Evolutionary conservation across 169 alveolate genomes (phyloP).

Genomic region (Babesia ovis): DNA sequence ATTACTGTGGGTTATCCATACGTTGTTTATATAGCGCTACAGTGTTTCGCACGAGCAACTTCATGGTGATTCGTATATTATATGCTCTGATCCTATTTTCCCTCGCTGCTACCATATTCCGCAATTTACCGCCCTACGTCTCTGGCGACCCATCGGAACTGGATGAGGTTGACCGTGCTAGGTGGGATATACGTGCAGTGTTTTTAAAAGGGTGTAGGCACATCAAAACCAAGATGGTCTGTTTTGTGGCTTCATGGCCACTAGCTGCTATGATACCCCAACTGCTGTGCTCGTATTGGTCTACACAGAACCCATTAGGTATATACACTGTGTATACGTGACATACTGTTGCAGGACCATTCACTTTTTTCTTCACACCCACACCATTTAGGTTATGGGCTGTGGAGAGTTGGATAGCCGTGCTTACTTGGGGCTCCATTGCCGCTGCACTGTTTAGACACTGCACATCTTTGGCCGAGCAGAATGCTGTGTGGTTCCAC

Average conservation of each 20-base stretch:
- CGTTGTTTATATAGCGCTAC: background rate
- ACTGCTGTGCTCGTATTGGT: constrained; percentile 16
- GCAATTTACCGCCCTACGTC: constrained; percentile 42
- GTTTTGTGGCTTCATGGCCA: constrained; percentile 45
- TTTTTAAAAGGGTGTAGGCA: background rate
- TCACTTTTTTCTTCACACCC: constrained; percentile 40
- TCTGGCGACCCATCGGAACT: constrained; percentile 53
- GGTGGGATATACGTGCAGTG: constrained; percentile 14
- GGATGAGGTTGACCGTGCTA: constrained; percentile 45
- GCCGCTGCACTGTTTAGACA: constrained; percentile 34
- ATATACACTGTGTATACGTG: background rate
- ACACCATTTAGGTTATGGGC: constrained; percentile 38
- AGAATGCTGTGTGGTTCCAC: no score
- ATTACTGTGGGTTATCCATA: background rate
- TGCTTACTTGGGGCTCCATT: constrained; percentile 43
- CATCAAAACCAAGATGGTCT: constrained; percentile 29
- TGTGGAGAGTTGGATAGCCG: constrained; percentile 30
- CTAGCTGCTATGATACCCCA: constrained; percentile 48
- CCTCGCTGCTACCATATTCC: constrained; percentile 32
- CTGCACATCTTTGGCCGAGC: no score
- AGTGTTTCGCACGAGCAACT: constrained; percentile 52
- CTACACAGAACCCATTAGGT: constrained; percentile 50
- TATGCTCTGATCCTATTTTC: constrained; percentile 27
- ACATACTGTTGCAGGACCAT: constrained; percentile 39
- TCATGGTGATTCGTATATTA: constrained; percentile 43